Conservation (phyloP, 148 eudicot species). For the Diospyros kaki region DNA sequence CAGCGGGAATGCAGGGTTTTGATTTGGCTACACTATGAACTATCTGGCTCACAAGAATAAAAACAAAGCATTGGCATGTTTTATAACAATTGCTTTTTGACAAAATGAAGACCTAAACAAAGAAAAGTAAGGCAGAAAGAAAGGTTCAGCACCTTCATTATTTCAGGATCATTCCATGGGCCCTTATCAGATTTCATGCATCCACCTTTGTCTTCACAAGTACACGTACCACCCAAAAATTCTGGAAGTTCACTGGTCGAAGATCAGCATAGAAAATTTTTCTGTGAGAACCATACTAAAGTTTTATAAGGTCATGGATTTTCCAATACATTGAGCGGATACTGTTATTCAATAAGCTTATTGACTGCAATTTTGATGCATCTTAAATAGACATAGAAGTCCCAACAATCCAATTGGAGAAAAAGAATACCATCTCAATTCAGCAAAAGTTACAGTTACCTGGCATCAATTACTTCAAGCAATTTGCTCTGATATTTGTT, state of each 20-base stretch:
- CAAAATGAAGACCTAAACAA: background rate
- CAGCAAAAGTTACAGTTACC: slow-evolving; percentile 32
- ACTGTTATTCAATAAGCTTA: background rate
- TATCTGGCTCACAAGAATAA: background rate
- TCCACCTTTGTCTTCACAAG: slow-evolving; percentile 75
- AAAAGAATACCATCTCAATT: background rate
- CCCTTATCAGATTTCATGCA: slow-evolving; percentile 89
- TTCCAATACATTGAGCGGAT: background rate
- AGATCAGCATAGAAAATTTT: slow-evolving; percentile 10
- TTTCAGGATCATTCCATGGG: slow-evolving; percentile 85
- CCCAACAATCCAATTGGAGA: background rate
- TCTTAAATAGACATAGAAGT: background rate
- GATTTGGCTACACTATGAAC: no score
- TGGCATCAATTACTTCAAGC: slow-evolving; percentile 83
- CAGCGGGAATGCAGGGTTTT: no score
- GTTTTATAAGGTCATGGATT: background rate
- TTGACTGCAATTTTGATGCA: background rate
- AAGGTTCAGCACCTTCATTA: slow-evolving; percentile 55
- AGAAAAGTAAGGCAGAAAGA: slow-evolving; percentile 1
- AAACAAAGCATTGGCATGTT: background rate
- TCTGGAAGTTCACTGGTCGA: slow-evolving; percentile 78
- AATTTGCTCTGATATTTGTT: slow-evolving; percentile 89
- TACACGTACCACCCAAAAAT: slow-evolving; percentile 83
- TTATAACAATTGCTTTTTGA: background rate
- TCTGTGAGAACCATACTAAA: slow-evolving; percentile 1